Conservation (phyloP, 306 rosid species). For the Corylus avellana region DNA sequence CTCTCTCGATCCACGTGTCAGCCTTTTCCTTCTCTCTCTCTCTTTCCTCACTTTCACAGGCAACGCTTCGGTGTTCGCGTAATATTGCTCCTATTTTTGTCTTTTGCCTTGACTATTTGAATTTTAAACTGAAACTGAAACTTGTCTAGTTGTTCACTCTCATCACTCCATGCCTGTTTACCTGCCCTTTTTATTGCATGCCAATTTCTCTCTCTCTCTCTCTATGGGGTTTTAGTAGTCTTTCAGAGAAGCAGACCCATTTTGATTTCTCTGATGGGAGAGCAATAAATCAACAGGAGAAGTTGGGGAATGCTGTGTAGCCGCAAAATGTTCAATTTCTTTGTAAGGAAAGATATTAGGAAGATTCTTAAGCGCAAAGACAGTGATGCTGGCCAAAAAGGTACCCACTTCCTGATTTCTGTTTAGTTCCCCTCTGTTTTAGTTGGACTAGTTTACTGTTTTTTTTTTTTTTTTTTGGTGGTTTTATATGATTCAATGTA, state of each 20-base stretch:
- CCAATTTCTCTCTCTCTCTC: neutral
- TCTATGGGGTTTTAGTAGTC: slow-evolving; percentile 17
- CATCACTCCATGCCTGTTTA: neutral
- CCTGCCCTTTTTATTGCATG: neutral
- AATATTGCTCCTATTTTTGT: neutral
- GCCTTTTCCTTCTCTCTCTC: neutral
- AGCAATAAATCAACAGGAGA: neutral
- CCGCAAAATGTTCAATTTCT: slow-evolving; percentile 65
- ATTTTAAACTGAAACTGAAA: neutral
- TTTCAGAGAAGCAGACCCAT: slow-evolving; percentile 8
- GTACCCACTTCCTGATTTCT: slow-evolving; percentile 21
- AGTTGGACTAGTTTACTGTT: slow-evolving; percentile 10
- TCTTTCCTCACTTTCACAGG: neutral
- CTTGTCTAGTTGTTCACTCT: neutral
- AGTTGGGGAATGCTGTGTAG: slow-evolving; percentile 7
- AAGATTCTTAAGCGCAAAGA: slow-evolving; percentile 95
- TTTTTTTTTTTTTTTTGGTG: neutral
- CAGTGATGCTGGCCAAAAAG: slow-evolving; percentile 95
- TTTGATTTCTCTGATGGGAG: slow-evolving; percentile 6
- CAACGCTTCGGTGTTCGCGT: neutral
- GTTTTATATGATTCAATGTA: no score
- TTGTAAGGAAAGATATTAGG: slow-evolving; percentile 63
- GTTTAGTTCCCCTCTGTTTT: neutral
- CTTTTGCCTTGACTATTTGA: neutral
- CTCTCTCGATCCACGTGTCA: slow-evolving; percentile 44